These are phyloP conservation scores for Amniculicola lignicola DNA, from an alignment of 495 filamentous ascomycete genomes.

Conservation along the genomic window DNA sequence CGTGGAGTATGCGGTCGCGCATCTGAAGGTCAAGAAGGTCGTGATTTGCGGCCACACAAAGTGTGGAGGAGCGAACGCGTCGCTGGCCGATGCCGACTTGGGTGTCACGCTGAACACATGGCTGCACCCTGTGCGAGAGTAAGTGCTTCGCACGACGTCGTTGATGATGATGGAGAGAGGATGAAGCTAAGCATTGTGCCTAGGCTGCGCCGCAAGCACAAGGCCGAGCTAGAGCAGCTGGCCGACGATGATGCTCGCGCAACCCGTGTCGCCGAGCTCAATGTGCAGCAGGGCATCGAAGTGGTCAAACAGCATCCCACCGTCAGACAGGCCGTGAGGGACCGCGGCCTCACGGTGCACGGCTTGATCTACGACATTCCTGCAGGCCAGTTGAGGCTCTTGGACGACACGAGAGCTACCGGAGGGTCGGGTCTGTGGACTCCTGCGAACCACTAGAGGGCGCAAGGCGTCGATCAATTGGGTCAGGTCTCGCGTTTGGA, in stretches of 20 bases:
- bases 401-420: conserved; percentile 31
- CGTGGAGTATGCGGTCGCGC: conserved; percentile 76
- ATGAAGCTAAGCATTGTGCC: conserved; percentile 6
- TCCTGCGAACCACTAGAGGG: not conserved
- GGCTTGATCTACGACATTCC: conserved; percentile 45
- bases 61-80: conserved; percentile 74
- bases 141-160: conserved; percentile 1
- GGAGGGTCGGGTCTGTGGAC: conserved; percentile 29
- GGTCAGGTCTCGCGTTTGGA: not conserved
- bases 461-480: not conserved
- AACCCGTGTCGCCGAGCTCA: conserved; percentile 40
- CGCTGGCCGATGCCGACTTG: conserved; percentile 63
- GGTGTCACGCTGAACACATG: conserved; percentile 78
- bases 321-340: conserved; percentile 41
- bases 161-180: not conserved
- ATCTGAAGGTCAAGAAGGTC: conserved; percentile 76
- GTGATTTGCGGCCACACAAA: conserved; percentile 80
- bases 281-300: conserved; percentile 41
- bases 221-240: conserved; percentile 33
- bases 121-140: conserved; percentile 56
- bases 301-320: conserved; percentile 37
- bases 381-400: conserved; percentile 38
- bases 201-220: conserved; percentile 29
- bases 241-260: conserved; percentile 31
- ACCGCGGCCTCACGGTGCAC: conserved; percentile 43